Evolutionary conservation across 192 early-diverging fungal species (phyloP).

Genomic region (Gaertneriomyces semiglobifer): DNA sequence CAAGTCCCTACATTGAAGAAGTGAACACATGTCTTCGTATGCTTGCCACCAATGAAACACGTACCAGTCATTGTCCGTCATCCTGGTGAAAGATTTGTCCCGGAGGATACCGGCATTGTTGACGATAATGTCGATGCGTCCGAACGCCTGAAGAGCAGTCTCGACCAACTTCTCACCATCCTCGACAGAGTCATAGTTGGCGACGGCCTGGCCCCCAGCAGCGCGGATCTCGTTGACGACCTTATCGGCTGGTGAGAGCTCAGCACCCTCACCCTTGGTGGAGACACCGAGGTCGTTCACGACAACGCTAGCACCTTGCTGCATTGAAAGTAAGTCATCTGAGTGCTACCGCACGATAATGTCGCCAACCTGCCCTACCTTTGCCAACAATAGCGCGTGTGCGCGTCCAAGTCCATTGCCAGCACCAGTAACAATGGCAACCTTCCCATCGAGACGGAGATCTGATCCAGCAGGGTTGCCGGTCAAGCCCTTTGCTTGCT

Average conservation of each 20-base stretch:
- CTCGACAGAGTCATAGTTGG: conserved; percentile 89
- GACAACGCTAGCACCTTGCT: conserved; percentile 82
- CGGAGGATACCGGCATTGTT: conserved; percentile 98
- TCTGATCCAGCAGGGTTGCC: conserved; percentile 55
- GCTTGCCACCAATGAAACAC: not conserved
- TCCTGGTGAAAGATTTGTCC: conserved; percentile 89
- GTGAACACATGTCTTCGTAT: not conserved
- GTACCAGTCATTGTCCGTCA: conserved; percentile 87
- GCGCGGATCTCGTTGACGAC: conserved; percentile 81
- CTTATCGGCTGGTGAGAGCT: conserved; percentile 53
- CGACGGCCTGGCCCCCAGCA: conserved; percentile 84
- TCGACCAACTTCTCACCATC: conserved; percentile 92
- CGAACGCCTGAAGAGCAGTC: conserved; percentile 80
- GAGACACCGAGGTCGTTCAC: conserved; percentile 85
- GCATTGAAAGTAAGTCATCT: not conserved
- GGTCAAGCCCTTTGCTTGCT: conserved; percentile 66
- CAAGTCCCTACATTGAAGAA: conserved; percentile 53
- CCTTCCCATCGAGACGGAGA: conserved; percentile 71
- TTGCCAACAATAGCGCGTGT: conserved; percentile 80
- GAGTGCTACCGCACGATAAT: not conserved
- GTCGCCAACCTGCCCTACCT: conserved; percentile 31
- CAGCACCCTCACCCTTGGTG: conserved; percentile 40
- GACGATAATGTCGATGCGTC: conserved; percentile 70
- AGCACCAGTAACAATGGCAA: conserved; percentile 87
- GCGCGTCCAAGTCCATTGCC: conserved; percentile 91